Evolutionary conservation across 2,329 filamentous ascomycete genomes (phyloP).

Genomic region (Verticillium alfalfae): DNA sequence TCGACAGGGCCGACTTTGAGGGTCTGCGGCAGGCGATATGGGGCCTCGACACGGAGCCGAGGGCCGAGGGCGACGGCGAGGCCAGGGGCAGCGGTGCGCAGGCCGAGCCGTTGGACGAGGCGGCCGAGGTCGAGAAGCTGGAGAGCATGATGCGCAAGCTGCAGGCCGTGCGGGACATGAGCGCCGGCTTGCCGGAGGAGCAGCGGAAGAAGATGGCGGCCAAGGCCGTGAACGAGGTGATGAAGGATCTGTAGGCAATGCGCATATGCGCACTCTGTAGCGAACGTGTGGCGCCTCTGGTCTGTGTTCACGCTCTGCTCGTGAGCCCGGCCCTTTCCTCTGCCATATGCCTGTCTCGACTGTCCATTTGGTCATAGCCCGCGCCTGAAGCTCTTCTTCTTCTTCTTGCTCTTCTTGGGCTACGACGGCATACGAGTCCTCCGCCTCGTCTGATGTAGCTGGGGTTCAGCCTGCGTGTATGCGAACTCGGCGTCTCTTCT

Average conservation of each 20-base stretch:
- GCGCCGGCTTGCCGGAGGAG: slow-evolving; percentile 52
- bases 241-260: slow-evolving; percentile 45
- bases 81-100: slow-evolving; percentile 9
- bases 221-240: slow-evolving; percentile 57
- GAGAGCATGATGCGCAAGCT: slow-evolving; percentile 61
- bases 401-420: too few relatives aligned
- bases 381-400: too few relatives aligned
- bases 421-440: too few relatives aligned
- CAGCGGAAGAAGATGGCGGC: slow-evolving; percentile 57
- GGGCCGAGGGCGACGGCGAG: slow-evolving; percentile 1
- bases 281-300: too few relatives aligned
- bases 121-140: slow-evolving; percentile 52
- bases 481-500: too few relatives aligned
- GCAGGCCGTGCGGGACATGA: slow-evolving; percentile 55
- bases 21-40: slow-evolving; percentile 48
- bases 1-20: slow-evolving; percentile 47
- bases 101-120: slow-evolving; percentile 24
- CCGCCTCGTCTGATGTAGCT: too few relatives aligned
- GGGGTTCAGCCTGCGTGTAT: too few relatives aligned
- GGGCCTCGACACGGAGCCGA: slow-evolving; percentile 19
- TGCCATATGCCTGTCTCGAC: too few relatives aligned
- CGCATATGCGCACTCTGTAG: too few relatives aligned
- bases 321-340: too few relatives aligned
- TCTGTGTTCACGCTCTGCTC: too few relatives aligned
- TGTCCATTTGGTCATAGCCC: too few relatives aligned